Percentiles rank a stretch among this genome's conserved stretches.
These are phyloP conservation scores for Tephrocybe rancida DNA, from an alignment of 768 basidiomycete species.

Conservation along the genomic window DNA sequence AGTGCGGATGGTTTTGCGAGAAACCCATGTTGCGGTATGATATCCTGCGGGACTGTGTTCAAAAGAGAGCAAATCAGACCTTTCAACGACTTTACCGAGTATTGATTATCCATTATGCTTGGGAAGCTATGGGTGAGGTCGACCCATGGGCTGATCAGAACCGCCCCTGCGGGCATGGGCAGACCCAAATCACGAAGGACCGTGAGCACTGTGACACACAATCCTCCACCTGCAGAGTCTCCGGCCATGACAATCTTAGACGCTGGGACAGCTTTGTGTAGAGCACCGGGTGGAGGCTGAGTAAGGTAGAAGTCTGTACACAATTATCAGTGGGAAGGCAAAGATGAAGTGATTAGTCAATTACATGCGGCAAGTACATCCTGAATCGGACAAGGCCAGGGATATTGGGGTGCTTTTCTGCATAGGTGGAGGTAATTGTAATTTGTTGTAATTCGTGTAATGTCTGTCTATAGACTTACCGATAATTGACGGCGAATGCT, in stretches of 20 bases:
- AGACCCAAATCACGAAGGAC: slow-evolving; percentile 70
- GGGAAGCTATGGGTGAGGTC: slow-evolving; percentile 88
- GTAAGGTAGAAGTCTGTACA: slow-evolving; percentile 71
- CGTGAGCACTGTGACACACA: slow-evolving; percentile 62
- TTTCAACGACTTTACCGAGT: slow-evolving; percentile 47
- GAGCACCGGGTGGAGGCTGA: slow-evolving; percentile 61
- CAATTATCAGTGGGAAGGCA: background rate
- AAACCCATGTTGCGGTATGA: slow-evolving; percentile 65
- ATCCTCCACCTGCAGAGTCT: slow-evolving; percentile 77
- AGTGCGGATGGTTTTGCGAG: slow-evolving; percentile 58
- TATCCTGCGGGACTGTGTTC: slow-evolving; percentile 51
- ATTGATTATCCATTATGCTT: slow-evolving; percentile 62
- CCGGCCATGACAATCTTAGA: slow-evolving; percentile 77
- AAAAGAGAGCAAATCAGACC: too few species aligned
- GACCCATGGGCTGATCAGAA: slow-evolving; percentile 82
- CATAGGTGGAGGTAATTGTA: slow-evolving; percentile 15
- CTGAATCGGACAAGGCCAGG: slow-evolving; percentile 78
- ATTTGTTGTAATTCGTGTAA: background rate
- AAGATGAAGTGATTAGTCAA: slow-evolving; percentile 12
- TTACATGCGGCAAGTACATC: slow-evolving; percentile 77
- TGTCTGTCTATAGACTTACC: slow-evolving; percentile 25
- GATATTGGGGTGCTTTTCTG: slow-evolving; percentile 83
- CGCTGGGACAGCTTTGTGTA: slow-evolving; percentile 64
- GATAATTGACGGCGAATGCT: slow-evolving; percentile 64
- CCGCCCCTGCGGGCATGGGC: slow-evolving; percentile 73